Percentiles rank a stretch among this genome's conserved stretches.
These are phyloP conservation scores for Hippophae tibetana DNA, from an alignment of 306 rosid species.

Conservation along the genomic window DNA sequence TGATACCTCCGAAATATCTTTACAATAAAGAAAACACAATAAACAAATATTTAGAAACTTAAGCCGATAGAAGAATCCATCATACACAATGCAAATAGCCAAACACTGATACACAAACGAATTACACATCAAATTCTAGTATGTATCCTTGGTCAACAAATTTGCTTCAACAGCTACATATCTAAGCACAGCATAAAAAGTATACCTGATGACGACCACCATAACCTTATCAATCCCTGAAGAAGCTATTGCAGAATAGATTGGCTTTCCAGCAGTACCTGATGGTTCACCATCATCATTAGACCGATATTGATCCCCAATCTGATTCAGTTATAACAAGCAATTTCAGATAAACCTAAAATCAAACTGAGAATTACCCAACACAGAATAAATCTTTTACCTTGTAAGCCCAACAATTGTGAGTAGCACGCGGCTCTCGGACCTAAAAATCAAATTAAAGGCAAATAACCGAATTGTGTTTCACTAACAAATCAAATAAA, in stretches of 20 bases:
- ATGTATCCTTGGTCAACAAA: too few relatives aligned
- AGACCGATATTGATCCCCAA: slow-evolving; percentile 83
- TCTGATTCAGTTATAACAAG: slow-evolving; percentile 29
- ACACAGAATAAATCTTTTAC: slow-evolving; percentile 16
- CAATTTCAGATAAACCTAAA: slow-evolving; percentile 2
- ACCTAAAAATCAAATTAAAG: slow-evolving; percentile 33
- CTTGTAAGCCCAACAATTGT: slow-evolving; percentile 38
- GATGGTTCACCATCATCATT: slow-evolving; percentile 95
- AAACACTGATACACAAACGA: too few relatives aligned
- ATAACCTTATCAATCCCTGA: slow-evolving; percentile 89
- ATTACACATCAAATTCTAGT: too few relatives aligned
- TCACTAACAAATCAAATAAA: not conserved
- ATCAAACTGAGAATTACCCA: not conserved
- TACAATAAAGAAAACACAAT: not conserved
- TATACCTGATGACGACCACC: slow-evolving; percentile 92
- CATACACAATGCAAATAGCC: too few relatives aligned
- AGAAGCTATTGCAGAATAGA: slow-evolving; percentile 66
- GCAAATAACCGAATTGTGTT: not conserved
- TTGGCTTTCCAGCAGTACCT: slow-evolving; percentile 93
- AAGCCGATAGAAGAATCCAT: too few relatives aligned
- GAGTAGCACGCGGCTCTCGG: slow-evolving; percentile 74
- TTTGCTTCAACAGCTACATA: too few relatives aligned
- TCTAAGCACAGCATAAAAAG: not conserved
- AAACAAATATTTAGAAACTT: not conserved
- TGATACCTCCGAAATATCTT: slow-evolving; percentile 86